A percentile compares a stretch with the other conserved stretches of the same genome.
Evolutionary conservation across 805 yeast genomes (phyloP).

Genomic region (Ogataea henricii): DNA sequence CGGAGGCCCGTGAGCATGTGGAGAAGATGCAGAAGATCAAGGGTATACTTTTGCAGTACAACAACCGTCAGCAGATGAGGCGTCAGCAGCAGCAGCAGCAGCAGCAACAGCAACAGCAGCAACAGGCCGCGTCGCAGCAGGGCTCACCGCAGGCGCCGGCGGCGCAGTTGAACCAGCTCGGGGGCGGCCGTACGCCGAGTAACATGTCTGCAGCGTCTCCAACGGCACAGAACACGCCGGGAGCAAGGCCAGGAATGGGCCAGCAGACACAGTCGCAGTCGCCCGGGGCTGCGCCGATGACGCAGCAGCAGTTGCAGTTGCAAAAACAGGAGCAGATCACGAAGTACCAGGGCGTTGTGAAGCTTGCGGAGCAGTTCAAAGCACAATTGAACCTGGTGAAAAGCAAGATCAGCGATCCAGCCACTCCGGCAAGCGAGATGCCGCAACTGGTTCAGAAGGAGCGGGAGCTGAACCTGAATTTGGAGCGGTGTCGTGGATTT

Average conservation of each 20-base stretch:
- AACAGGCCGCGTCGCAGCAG: slow-evolving; percentile 10
- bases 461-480: slow-evolving; percentile 46
- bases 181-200: slow-evolving; percentile 10
- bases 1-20: slow-evolving; percentile 62
- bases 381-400: slow-evolving; percentile 53
- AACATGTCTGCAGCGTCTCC: slow-evolving; percentile 16
- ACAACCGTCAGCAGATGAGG: slow-evolving; percentile 30
- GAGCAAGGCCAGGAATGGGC: slow-evolving; percentile 28
- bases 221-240: slow-evolving; percentile 19
- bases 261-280: slow-evolving; percentile 19
- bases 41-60: slow-evolving; percentile 52
- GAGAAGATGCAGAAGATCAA: slow-evolving; percentile 65
- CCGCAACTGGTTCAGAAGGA: slow-evolving; percentile 51
- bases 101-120: slow-evolving; percentile 20
- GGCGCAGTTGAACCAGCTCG: slow-evolving; percentile 14
- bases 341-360: slow-evolving; percentile 46
- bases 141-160: slow-evolving; percentile 17
- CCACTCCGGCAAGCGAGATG: slow-evolving; percentile 46
- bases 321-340: slow-evolving; percentile 34
- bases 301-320: slow-evolving; percentile 26
- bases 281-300: slow-evolving; percentile 9
- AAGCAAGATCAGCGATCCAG: slow-evolving; percentile 46
- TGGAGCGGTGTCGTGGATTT: slow-evolving; percentile 47
- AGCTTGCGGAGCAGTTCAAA: slow-evolving; percentile 50
- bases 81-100: slow-evolving; percentile 36